Percentiles rank a stretch among this genome's conserved stretches.
Evolutionary conservation across 75 land plant species (phyloP).

Genomic region (Azolla pinnata): DNA sequence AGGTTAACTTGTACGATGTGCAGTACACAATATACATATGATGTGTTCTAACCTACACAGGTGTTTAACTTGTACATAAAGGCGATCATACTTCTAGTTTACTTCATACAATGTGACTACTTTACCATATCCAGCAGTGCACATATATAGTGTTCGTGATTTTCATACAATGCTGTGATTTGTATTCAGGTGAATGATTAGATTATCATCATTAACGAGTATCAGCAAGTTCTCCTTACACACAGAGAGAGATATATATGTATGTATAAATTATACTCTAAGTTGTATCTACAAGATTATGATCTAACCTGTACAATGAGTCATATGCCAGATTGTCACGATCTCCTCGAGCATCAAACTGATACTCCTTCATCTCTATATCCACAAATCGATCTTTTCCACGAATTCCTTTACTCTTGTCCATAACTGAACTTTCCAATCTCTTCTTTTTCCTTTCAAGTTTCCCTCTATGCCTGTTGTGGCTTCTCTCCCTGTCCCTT

Average conservation of each 20-base stretch:
- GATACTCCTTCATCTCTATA: constrained; percentile 51
- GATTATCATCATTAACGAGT: too few species aligned
- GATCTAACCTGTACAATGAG: constrained; percentile 63
- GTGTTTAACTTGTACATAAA: too few species aligned
- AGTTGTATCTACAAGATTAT: not conserved
- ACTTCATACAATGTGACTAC: too few species aligned
- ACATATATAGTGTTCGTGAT: too few species aligned
- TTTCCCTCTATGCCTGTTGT: constrained; percentile 2
- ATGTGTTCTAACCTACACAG: too few species aligned
- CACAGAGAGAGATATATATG: not conserved
- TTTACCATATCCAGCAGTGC: too few species aligned
- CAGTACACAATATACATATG: too few species aligned
- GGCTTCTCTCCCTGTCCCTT: constrained; percentile 10
- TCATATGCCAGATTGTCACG: constrained; percentile 82
- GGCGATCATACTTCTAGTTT: too few species aligned
- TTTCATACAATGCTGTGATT: too few species aligned
- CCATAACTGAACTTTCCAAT: not conserved
- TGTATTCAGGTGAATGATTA: too few species aligned
- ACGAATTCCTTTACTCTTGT: constrained; percentile 16
- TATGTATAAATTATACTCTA: not conserved
- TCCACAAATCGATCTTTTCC: constrained; percentile 16
- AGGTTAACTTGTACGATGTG: too few species aligned
- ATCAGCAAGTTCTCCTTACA: not conserved
- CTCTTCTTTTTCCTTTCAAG: constrained; percentile 7
- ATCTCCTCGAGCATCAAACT: constrained; percentile 73